Percentiles rank a stretch among this genome's conserved stretches.
Conservation (phyloP, 768 basidiomycete genomes). For the Coprinopsis cinerea region DNA sequence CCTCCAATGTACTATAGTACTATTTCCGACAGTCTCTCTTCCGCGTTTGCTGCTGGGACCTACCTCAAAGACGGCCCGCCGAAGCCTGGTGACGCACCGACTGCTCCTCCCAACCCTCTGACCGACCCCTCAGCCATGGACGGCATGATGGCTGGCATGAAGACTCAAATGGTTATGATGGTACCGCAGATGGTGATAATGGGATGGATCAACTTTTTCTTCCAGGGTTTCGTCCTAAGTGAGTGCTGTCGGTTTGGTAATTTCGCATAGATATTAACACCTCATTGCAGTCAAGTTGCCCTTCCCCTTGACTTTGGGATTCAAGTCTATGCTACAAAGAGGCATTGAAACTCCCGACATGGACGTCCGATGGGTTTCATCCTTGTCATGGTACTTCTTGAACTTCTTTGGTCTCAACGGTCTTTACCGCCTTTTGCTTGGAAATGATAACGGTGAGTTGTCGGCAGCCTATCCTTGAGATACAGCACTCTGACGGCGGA, state of each 20-base stretch:
- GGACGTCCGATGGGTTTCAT: conserved; percentile 99
- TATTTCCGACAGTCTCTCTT: conserved; percentile 68
- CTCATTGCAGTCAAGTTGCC: conserved; percentile 76
- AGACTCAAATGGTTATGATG: conserved; percentile 99
- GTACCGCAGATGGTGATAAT: conserved; percentile 97
- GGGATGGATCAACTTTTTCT: conserved; percentile 99
- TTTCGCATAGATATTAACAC: not conserved
- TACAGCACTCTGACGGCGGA: not conserved
- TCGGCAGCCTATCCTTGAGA: not conserved
- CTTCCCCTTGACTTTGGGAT: conserved; percentile 93
- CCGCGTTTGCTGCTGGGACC: conserved; percentile 65
- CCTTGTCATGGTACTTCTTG: conserved; percentile 98
- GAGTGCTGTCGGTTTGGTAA: conserved; percentile 29
- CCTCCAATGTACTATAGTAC: conserved; percentile 67
- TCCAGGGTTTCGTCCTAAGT: conserved; percentile 98
- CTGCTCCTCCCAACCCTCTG: conserved; percentile 72
- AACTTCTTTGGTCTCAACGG: conserved; percentile 98
- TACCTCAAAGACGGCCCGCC: conserved; percentile 86
- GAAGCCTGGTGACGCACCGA: conserved; percentile 47
- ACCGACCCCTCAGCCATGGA: conserved; percentile 92
- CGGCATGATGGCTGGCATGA: conserved; percentile 98
- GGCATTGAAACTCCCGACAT: conserved; percentile 93
- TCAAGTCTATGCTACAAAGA: conserved; percentile 96
- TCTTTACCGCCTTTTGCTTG: conserved; percentile 89
- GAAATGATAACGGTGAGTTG: conserved; percentile 76